Evolutionary conservation across 805 yeast genomes (phyloP).

Genomic region (Pichia californica): DNA sequence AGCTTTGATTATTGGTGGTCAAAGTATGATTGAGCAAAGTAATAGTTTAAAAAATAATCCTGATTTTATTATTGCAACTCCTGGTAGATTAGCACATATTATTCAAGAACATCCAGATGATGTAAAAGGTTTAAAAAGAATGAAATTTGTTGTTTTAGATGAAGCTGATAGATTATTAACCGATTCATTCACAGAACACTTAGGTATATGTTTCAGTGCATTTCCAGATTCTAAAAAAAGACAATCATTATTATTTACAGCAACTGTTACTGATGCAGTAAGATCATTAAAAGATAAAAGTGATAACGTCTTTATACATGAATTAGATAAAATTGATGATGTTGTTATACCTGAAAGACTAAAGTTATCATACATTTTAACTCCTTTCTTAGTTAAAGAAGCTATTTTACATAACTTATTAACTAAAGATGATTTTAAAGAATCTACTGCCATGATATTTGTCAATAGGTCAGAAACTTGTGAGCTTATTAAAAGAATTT

Average conservation of each 20-base stretch:
- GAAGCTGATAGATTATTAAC: constrained; percentile 93
- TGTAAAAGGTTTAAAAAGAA: constrained; percentile 66
- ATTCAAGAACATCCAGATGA: constrained; percentile 85
- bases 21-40: constrained; percentile 85
- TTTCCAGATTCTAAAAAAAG: constrained; percentile 68
- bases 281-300: constrained; percentile 66
- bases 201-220: constrained; percentile 62
- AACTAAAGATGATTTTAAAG: constrained; percentile 52
- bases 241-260: constrained; percentile 89
- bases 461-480: constrained; percentile 90
- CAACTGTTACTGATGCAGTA: constrained; percentile 92
- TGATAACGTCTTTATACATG: constrained; percentile 59
- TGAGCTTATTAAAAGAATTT: constrained; percentile 73
- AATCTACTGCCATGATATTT: constrained; percentile 75
- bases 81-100: constrained; percentile 92
- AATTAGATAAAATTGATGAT: constrained; percentile 64
- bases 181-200: constrained; percentile 73
- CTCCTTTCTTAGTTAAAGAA: constrained; percentile 87
- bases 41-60: constrained; percentile 76
- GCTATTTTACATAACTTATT: constrained; percentile 73
- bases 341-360: constrained; percentile 78
- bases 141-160: constrained; percentile 80
- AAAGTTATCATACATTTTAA: constrained; percentile 56
- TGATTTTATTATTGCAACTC: constrained; percentile 94
- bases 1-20: constrained; percentile 90